Percentiles rank a stretch among this genome's conserved stretches.
phyloP scores from a whole-genome alignment of 495 filamentous ascomycete genomes.

The Penicillium manginii region DNA sequence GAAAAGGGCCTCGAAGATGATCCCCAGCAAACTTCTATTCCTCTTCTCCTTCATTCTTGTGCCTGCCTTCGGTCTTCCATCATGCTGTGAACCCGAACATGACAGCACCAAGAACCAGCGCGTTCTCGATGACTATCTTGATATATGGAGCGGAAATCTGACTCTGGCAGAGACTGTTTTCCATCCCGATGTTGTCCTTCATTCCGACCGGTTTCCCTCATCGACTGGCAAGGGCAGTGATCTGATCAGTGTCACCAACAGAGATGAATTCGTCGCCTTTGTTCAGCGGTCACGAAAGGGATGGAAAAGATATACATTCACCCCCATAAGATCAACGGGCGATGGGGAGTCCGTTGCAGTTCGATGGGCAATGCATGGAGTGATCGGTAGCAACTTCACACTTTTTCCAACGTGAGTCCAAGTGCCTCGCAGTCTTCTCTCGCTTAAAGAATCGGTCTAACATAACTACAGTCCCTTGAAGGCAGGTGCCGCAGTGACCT shows the following conservation, averaged over 20 bases:
- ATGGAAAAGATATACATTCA: slow-evolving; percentile 3
- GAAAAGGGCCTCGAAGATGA: background rate
- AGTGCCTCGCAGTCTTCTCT: background rate
- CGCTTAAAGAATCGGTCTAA: background rate
- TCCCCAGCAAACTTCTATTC: background rate
- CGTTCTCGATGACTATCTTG: slow-evolving; percentile 1
- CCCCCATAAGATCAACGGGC: background rate
- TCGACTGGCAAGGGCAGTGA: background rate
- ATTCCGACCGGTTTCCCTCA: background rate
- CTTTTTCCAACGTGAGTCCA: slow-evolving; percentile 2
- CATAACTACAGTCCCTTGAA: background rate
- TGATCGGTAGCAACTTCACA: slow-evolving; percentile 2
- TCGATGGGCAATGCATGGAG: slow-evolving; percentile 3
- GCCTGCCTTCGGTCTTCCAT: background rate
- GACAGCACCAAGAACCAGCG: background rate
- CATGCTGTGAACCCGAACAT: too few relatives aligned
- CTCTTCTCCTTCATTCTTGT: background rate
- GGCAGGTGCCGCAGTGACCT: background rate
- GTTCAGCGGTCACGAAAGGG: background rate
- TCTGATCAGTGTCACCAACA: slow-evolving; percentile 1
- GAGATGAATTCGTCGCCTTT: slow-evolving; percentile 1
- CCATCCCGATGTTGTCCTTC: background rate
- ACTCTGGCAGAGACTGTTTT: background rate
- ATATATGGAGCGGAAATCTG: background rate
- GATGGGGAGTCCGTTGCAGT: background rate